Base-by-base conservation (phyloP, 1,139 yeast species). In the Pichia sp. region DNA sequence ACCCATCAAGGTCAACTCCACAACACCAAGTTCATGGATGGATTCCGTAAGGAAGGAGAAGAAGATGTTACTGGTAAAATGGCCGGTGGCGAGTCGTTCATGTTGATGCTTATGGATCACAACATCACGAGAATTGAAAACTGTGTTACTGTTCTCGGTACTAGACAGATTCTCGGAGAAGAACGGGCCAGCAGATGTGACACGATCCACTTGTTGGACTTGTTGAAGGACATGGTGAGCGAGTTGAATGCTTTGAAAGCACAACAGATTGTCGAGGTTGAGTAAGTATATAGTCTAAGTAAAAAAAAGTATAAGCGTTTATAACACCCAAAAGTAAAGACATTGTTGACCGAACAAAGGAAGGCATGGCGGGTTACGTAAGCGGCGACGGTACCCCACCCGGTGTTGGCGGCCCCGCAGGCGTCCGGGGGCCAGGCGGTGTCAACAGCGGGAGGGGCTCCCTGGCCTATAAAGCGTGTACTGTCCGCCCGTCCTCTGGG, bases 101-200 rank as follows among this genome's bases (percentile, higher is more conserved):
- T 67, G 46, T 53, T 79, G 31, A 67, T 74, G n/a, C 71, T 82
- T 45, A 68, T 83, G 53, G 83, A 81, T 50, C 86, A 81, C 58
- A 65, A 81, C 24, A 78, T 82, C 24, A 80, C 87, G 0, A 69
- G 90, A 58, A 73, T 83, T 44, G 90, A 83, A 58, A 78, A 76
- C 50, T 72, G 79, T 59, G 75, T 72, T 4, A 53, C 61, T 1
- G 52, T 58, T 21, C 40, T 67, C 14, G 47, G 54, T 4, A 24
- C 65, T 18, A 55, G 68, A 42, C 58, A 59, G 34, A 42, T 48
- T 11, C 17, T 45, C 7, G 45, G 42, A 2, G 37, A 38, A 22
- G 20, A 33, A 3, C 6, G 10, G 12, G 7, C 24, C 6, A n/a
- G 5, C 4, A 35, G 30, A 7, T 17, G 22, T n/a, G 40, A 33